These are phyloP conservation scores for Scheffersomyces ergatensis DNA, from an alignment of 805 yeast species.

Conservation along the genomic window DNA sequence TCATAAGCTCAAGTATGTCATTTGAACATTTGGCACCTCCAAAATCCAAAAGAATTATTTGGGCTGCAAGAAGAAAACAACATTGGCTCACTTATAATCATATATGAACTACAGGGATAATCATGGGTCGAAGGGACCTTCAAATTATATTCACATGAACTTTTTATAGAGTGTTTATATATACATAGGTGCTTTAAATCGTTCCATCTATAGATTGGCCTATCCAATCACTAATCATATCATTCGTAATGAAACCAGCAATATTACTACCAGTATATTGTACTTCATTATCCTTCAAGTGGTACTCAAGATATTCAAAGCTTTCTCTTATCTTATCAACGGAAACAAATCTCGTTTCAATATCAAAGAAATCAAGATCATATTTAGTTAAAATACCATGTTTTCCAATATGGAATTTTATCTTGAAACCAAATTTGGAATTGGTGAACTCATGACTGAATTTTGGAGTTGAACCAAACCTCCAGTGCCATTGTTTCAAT, in stretches of 20 bases:
- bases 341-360: conserved; percentile 1
- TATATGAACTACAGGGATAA: conserved; percentile 53
- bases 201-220: conserved; percentile 48
- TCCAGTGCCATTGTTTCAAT: conserved; percentile 69
- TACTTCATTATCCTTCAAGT: conserved; percentile 25
- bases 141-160: not conserved
- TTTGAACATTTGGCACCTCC: conserved; percentile 60
- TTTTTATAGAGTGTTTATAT: not conserved
- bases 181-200: conserved; percentile 8
- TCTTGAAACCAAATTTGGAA: conserved; percentile 24
- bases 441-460: conserved; percentile 55
- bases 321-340: conserved; percentile 10
- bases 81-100: no score
- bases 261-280: conserved; percentile 41
- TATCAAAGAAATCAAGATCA: conserved; percentile 10
- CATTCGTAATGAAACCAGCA: conserved; percentile 45
- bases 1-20: conserved; percentile 70
- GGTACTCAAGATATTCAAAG: conserved; percentile 32
- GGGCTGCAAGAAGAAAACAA: conserved; percentile 72
- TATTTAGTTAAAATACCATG: conserved; percentile 23
- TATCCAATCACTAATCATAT: conserved; percentile 43
- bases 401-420: conserved; percentile 49
- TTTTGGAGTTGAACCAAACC: conserved; percentile 70
- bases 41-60: conserved; percentile 61
- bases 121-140: conserved; percentile 44